phyloP scores from a whole-genome alignment of 1,284 basidiomycete species.

The Trichosporon ovoides region DNA sequence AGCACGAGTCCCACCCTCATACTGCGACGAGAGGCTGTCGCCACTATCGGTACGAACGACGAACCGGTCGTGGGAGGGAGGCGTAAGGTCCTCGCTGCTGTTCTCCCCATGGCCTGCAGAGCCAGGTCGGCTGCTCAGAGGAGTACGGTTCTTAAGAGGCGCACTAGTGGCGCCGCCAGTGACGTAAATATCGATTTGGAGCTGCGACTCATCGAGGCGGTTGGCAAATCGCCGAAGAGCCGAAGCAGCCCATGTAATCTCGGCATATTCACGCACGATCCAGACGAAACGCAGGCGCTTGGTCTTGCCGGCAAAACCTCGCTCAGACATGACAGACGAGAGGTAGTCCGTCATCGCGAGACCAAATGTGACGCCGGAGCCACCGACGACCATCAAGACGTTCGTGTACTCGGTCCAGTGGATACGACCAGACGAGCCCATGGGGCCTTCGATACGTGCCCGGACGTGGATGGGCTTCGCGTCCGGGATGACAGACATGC shows the following conservation, averaged over 20 bases:
- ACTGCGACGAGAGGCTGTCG: constrained; percentile 1
- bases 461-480: constrained; percentile 50
- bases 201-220: constrained; percentile 57
- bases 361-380: constrained; percentile 74
- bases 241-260: constrained; percentile 74
- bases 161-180: constrained; percentile 52
- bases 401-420: constrained; percentile 63
- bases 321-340: constrained; percentile 55
- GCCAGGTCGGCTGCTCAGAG: not conserved
- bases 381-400: constrained; percentile 67
- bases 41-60: not conserved
- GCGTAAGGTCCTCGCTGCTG: not conserved
- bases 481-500: constrained; percentile 14
- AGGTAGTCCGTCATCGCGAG: constrained; percentile 67
- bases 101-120: not conserved
- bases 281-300: constrained; percentile 71
- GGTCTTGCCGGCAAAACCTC: constrained; percentile 49
- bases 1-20: not conserved
- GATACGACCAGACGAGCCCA: constrained; percentile 64
- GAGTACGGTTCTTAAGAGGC: not conserved
- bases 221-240: constrained; percentile 60
- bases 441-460: constrained; percentile 71
- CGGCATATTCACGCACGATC: constrained; percentile 75
- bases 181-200: constrained; percentile 76
- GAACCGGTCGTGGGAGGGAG: not conserved